Evolutionary conservation across 495 filamentous ascomycete species (phyloP), one percentile per base, ranked within the genome.

Genomic region (Aspergillus leporis): DNA sequence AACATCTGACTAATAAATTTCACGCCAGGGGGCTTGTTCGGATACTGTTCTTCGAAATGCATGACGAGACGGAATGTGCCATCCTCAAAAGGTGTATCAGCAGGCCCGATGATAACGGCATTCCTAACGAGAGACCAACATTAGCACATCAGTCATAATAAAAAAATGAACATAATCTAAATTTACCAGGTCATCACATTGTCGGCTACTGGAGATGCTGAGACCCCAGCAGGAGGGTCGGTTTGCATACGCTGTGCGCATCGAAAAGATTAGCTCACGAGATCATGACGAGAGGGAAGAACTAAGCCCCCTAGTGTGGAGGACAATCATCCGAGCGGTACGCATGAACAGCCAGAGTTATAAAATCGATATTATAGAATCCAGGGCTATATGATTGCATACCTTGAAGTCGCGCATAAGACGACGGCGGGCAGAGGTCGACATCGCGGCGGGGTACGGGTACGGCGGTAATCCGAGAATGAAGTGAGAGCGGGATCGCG

Each of bases 1-100:
- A 98, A 98, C 94, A 98, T 98, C 67, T 92, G 85, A 73, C 91
- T 96, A 74, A 98, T 96, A 72, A 98, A 98, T 70, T 98, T 98
- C 71, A 98, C 94, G 2, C 91, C 90, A 0, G 94, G 94, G 1
- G 94, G 94, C 70, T 98, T 98, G 77, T 98, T 98, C 13, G 94
- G 94, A 66, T 98, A 98, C 59, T 94, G 91, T 69, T 98, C 94
- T 69, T 98, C 94, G 59, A 98, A 98, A 66, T 97, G 92, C 94
- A 98, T 98, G 51, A 98, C 93, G 8, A 98, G 85, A 47, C 93
- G 83, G 73, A 98, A 98, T 9, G 95, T 98, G 50, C 94, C 94
- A 77, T 98, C 94, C 76, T 98, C 94, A 71, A 98, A 98, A 10
- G 95, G 93, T 0, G 94, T 98, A 64, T 98, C 94, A 41, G 92